A percentile compares a stretch with the other conserved stretches of the same genome.
phyloP scores from a whole-genome alignment of 2,329 filamentous ascomycete genomes.

The Clonostachys solani region DNA sequence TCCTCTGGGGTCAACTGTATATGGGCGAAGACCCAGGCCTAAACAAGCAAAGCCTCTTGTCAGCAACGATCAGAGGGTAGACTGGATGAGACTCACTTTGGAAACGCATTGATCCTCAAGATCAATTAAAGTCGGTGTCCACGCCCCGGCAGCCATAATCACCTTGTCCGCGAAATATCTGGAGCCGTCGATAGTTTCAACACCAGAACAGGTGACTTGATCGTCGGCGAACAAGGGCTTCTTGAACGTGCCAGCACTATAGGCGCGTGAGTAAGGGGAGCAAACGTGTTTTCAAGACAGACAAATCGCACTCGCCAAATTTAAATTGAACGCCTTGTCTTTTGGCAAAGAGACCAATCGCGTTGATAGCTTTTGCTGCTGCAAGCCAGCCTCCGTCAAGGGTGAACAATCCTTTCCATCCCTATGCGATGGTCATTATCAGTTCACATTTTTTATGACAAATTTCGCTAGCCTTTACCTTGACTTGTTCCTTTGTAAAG shows the following conservation, averaged over 20 bases:
- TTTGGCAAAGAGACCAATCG: slow-evolving; percentile 31
- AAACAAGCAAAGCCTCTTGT: not conserved
- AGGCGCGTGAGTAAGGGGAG: not conserved
- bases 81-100: slow-evolving; percentile 12
- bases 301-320: slow-evolving; percentile 23
- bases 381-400: slow-evolving; percentile 40
- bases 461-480: slow-evolving; percentile 12
- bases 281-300: not conserved
- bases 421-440: slow-evolving; percentile 10
- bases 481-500: slow-evolving; percentile 29
- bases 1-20: slow-evolving; percentile 34
- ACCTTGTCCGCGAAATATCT: slow-evolving; percentile 36
- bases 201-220: slow-evolving; percentile 23
- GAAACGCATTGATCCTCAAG: slow-evolving; percentile 29
- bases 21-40: slow-evolving; percentile 41
- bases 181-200: slow-evolving; percentile 27
- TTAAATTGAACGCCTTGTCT: slow-evolving; percentile 32
- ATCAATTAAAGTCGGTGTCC: slow-evolving; percentile 21
- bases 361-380: slow-evolving; percentile 39
- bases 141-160: slow-evolving; percentile 33
- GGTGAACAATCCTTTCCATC: slow-evolving; percentile 39
- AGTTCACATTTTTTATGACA: not conserved
- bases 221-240: slow-evolving; percentile 30
- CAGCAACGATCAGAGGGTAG: not conserved
- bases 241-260: slow-evolving; percentile 35